Conservation (phyloP, 75 land plant genomes). For the Larix kaempferi region DNA sequence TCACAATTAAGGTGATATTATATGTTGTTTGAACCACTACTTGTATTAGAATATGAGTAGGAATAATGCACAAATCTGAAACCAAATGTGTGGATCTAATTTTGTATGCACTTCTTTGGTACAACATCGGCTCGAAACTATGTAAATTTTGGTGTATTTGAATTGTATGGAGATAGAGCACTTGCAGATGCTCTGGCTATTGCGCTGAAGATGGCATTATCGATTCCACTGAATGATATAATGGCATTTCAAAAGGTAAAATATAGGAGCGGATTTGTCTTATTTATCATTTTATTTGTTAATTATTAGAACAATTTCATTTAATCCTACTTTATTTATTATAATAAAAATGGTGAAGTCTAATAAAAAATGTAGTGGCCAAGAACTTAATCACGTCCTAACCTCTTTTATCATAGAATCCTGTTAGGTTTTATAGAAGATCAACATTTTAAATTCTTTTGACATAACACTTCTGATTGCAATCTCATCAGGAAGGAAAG, state of each 20-base stretch:
- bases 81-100: neutral
- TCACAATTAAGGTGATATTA: neutral
- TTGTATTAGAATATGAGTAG: neutral
- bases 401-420: no score
- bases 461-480: no score
- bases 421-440: no score
- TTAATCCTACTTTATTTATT: neutral
- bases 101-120: neutral
- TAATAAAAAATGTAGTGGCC: no score
- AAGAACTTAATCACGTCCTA: no score
- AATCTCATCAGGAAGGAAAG: no score
- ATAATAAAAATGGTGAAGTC: no score
- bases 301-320: neutral
- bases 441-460: no score
- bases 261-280: neutral
- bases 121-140: slow-evolving; percentile 93
- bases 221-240: slow-evolving; percentile 84
- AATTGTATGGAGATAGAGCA: slow-evolving; percentile 95
- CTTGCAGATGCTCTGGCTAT: slow-evolving; percentile 91
- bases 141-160: slow-evolving; percentile 98
- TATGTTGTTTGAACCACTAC: neutral
- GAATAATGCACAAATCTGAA: neutral
- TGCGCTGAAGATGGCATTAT: slow-evolving; percentile 79
- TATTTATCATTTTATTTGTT: neutral
- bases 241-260: slow-evolving; percentile 81